phyloP scores from a whole-genome alignment of 768 basidiomycete species.

The Amanita polypyramis region DNA sequence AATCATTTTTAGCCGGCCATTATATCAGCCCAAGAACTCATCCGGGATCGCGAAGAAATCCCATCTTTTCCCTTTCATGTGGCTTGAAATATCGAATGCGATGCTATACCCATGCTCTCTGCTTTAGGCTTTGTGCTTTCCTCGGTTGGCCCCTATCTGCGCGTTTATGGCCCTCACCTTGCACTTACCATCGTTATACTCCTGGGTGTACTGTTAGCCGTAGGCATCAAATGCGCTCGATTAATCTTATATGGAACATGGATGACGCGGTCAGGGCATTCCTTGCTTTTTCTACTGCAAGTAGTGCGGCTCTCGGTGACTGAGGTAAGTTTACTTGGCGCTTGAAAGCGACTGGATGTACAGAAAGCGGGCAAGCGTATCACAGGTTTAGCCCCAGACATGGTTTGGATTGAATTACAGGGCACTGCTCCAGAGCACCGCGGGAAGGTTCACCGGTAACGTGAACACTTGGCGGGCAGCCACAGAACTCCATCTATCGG shows the following conservation, averaged over 20 bases:
- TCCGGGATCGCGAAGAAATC: no score
- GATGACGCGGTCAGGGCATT: not conserved
- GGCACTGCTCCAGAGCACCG: not conserved
- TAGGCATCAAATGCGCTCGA: not conserved
- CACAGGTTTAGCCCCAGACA: not conserved
- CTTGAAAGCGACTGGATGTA: not conserved
- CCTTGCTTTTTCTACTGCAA: not conserved
- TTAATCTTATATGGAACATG: not conserved
- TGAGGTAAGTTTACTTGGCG: not conserved
- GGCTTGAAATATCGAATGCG: no score
- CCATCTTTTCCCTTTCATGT: no score
- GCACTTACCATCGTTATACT: not conserved
- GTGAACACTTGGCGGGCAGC: not conserved
- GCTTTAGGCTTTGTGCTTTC: not conserved
- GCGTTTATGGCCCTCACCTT: not conserved
- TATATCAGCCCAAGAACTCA: no score
- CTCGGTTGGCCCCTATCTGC: not conserved
- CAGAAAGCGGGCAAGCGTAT: not conserved
- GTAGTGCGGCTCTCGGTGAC: not conserved
- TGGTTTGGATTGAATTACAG: no score
- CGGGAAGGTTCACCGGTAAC: not conserved
- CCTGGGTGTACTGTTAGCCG: not conserved
- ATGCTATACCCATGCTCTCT: no score
- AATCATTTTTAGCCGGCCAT: no score
- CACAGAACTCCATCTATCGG: not conserved